Evolutionary conservation across 108 stramenopile species (phyloP).

Genomic region (Stephanodiscus triporus): DNA sequence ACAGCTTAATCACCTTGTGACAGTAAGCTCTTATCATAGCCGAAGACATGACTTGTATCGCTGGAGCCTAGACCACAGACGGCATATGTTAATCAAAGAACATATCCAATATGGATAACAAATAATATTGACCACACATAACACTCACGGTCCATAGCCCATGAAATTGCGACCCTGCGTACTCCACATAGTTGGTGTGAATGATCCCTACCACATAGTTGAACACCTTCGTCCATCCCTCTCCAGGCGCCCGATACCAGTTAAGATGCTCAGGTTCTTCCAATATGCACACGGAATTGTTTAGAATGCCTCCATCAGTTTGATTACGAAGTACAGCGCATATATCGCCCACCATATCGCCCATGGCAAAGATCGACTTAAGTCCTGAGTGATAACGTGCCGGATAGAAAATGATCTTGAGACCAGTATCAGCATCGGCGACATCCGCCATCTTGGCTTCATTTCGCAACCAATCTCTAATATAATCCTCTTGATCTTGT

Average conservation of each 20-base stretch:
- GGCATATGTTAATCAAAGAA: slow-evolving; percentile 11
- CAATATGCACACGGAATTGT: slow-evolving; percentile 62
- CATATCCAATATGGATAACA: too few species aligned
- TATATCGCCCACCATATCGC: slow-evolving; percentile 91
- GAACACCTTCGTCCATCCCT: slow-evolving; percentile 88
- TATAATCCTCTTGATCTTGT: slow-evolving; percentile 77
- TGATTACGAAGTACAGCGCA: slow-evolving; percentile 46
- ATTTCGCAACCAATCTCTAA: slow-evolving; percentile 69
- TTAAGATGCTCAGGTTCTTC: slow-evolving; percentile 93
- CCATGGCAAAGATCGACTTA: slow-evolving; percentile 84
- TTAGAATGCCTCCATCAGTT: slow-evolving; percentile 19
- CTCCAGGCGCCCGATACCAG: slow-evolving; percentile 87
- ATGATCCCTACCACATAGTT: slow-evolving; percentile 84
- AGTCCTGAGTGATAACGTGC: slow-evolving; percentile 73
- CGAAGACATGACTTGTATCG: slow-evolving; percentile 70
- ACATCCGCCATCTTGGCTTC: slow-evolving; percentile 71
- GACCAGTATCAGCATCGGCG: slow-evolving; percentile 48
- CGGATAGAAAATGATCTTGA: slow-evolving; percentile 76
- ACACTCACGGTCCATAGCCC: slow-evolving; percentile 40
- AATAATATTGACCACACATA: background rate
- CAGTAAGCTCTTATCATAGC: slow-evolving; percentile 90
- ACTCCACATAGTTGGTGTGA: slow-evolving; percentile 76
- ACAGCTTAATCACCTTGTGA: slow-evolving; percentile 89
- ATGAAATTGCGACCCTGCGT: slow-evolving; percentile 46
- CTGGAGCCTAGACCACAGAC: slow-evolving; percentile 52